Conservation (phyloP, 1,139 yeast genomes). For the Kurtzmaniella quercitrusa region DNA sequence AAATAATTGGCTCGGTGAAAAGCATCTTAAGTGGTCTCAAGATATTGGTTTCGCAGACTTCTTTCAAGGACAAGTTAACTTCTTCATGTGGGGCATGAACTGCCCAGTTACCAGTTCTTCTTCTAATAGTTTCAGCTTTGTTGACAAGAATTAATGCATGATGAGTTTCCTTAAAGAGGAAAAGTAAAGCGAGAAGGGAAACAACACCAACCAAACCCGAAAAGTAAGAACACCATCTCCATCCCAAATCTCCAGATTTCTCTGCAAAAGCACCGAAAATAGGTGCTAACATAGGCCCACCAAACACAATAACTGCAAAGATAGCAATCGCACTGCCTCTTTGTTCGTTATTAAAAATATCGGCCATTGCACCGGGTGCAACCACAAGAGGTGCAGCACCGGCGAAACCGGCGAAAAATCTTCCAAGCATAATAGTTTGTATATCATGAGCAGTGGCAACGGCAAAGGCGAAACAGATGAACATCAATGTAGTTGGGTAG, state of each 20-base stretch:
- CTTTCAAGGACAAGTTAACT: conserved; percentile 52
- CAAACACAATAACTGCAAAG: conserved; percentile 63
- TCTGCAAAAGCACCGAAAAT: conserved; percentile 36
- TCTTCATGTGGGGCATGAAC: conserved; percentile 77
- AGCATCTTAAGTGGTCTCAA: conserved; percentile 65
- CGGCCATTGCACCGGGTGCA: conserved; percentile 81
- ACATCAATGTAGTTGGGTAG: conserved; percentile 50
- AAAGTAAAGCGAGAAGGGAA: conserved; percentile 20
- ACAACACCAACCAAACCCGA: conserved; percentile 40
- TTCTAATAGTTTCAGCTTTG: conserved; percentile 54
- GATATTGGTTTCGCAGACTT: conserved; percentile 60
- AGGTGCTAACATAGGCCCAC: conserved; percentile 77
- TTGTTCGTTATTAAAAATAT: conserved; percentile 55
- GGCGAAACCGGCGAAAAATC: conserved; percentile 71
- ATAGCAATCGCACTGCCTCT: conserved; percentile 71
- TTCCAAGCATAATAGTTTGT: conserved; percentile 66
- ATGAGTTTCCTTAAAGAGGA: conserved; percentile 40
- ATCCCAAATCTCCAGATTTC: conserved; percentile 26
- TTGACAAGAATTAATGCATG: conserved; percentile 41
- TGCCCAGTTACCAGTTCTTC: conserved; percentile 58
- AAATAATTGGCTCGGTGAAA: conserved; percentile 65
- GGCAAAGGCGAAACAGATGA: conserved; percentile 60
- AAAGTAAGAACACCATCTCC: conserved; percentile 53
- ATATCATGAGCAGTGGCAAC: conserved; percentile 69
- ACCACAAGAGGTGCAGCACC: conserved; percentile 83